Evolutionary conservation across 306 rosid genomes (phyloP).

Genomic region (Citrullus colocynthis): DNA sequence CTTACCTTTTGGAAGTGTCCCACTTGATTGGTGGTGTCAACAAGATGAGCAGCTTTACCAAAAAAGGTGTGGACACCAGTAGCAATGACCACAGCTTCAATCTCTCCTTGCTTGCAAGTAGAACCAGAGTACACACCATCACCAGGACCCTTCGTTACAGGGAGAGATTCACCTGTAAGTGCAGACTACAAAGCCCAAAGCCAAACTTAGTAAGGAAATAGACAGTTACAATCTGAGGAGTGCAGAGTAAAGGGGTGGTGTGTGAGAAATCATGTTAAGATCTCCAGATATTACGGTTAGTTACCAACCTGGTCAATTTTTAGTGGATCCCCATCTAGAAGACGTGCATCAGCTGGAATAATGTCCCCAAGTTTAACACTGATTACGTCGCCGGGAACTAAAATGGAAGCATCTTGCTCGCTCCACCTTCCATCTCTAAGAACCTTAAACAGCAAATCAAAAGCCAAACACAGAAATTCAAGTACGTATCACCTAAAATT

Average conservation of each 20-base stretch:
- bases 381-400: constrained; percentile 92
- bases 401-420: constrained; percentile 70
- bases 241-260: neutral
- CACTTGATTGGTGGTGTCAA: constrained; percentile 90
- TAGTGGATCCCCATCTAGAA: constrained; percentile 95
- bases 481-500: neutral
- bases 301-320: constrained; percentile 82
- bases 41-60: constrained; percentile 99
- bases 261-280: neutral
- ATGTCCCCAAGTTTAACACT: constrained; percentile 97
- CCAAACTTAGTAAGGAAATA: neutral
- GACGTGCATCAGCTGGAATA: constrained; percentile 90
- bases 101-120: constrained; percentile 99
- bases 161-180: constrained; percentile 93
- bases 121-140: constrained; percentile 98
- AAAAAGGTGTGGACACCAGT: constrained; percentile 97
- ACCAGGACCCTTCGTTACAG: constrained; percentile 97
- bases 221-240: neutral
- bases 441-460: constrained; percentile 33
- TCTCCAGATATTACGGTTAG: neutral
- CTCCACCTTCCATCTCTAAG: constrained; percentile 99
- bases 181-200: constrained; percentile 62
- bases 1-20: constrained; percentile 97
- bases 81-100: constrained; percentile 94
- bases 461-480: constrained; percentile 3